phyloP scores from a whole-genome alignment of 2,329 filamentous ascomycete species.

The Dactylonectria estremocensis region DNA sequence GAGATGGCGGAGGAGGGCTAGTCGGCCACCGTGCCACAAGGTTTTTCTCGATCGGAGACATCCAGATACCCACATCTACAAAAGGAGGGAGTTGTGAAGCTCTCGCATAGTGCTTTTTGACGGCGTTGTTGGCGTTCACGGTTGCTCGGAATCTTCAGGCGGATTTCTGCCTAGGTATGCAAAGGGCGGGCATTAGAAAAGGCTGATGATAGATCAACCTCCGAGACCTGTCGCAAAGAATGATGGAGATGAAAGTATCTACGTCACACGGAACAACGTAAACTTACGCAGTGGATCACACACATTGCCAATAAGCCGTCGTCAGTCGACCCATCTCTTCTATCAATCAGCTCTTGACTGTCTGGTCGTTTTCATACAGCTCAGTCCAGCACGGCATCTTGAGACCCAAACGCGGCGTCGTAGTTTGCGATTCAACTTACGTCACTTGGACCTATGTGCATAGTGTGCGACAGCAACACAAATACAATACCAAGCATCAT shows the following conservation, averaged over 20 bases:
- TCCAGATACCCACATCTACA: conserved; percentile 2
- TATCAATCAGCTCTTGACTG: not conserved
- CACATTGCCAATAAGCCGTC: not conserved
- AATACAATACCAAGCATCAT: too few species aligned
- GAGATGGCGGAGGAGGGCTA: conserved; percentile 66
- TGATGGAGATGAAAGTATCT: not conserved
- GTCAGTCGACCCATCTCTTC: not conserved
- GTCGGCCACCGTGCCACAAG: conserved; percentile 23
- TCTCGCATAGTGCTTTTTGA: conserved; percentile 1
- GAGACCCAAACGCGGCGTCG: too few species aligned
- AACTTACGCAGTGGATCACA: not conserved
- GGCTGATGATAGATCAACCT: not conserved
- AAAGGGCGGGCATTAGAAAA: not conserved
- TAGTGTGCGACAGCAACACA: not conserved
- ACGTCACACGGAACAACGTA: not conserved
- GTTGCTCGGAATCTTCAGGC: conserved; percentile 3
- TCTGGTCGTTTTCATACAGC: not conserved
- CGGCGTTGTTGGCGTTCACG: conserved; percentile 42
- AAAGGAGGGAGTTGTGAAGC: conserved; percentile 19
- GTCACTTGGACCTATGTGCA: not conserved
- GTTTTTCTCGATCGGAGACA: not conserved
- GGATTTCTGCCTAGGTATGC: conserved; percentile 12
- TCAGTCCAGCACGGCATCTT: not conserved
- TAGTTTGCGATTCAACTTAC: not conserved
- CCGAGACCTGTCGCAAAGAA: not conserved